Base-by-base conservation (phyloP, 140 eudicot genomes). In the Bidens hawaiensis region DNA sequence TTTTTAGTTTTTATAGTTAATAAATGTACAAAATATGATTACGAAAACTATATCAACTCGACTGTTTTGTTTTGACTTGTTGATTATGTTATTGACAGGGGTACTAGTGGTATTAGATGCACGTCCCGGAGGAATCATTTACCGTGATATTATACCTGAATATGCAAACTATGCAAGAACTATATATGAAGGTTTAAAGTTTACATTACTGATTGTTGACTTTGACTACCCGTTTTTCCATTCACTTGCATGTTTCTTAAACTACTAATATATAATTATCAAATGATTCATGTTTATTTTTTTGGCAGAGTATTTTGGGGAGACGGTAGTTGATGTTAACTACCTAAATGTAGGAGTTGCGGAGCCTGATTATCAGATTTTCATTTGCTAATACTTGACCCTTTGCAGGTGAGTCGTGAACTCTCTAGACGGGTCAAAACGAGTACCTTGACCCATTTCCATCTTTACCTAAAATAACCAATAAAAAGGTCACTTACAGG, bases 51-150 rank as follows among this genome's bases (percentile, higher is more conserved):
- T 17, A 47, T 47, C n/a, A n/a, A n/a, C n/a, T n/a, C n/a, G n/a
- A n/a, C n/a, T n/a, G n/a, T n/a, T n/a, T n/a, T n/a, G n/a, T 40
- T 50, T 6, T 52, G 28, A 65, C 59, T 30, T 48, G 12, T 41
- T 63, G 21, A 33, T 55, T 19, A 31, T 69, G 19, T 70, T 76
- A 52, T 78, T 64, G 26, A 52, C 81, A 91, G 96, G 99, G 26
- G 96, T 85, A 49, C 74, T 93, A 9, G 95, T 93, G 36, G 95
- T 83, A 47, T 67, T 88, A 82, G 96, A 93, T 76, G 95, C 99
- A 0, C 82, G 15, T 75, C 95, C 96, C 23, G 87, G 69, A 4
- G 96, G 99, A 65, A 88, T 93, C 62, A 83, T 88, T 42, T 87
- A 80, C 73, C 74, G 68, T 16, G 99, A 93, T 75, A 84, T 93